Evolutionary conservation across 139 green algal genomes (phyloP), one percentile per base, ranked within the genome.

Genomic region (Tetradesmus lagerheimii): DNA sequence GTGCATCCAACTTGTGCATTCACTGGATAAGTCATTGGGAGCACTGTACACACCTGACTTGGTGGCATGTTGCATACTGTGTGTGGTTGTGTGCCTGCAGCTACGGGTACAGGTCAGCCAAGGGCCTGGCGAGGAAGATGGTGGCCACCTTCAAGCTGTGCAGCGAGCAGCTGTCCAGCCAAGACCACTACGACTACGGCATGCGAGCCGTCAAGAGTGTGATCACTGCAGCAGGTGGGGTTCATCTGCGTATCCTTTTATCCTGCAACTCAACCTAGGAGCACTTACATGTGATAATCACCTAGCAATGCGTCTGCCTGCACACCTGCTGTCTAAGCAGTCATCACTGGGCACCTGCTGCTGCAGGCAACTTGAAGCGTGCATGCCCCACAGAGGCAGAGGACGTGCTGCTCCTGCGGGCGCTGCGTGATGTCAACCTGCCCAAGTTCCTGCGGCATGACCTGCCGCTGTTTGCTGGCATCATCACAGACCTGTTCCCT

Each of bases 121-220:
- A 92, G 86, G 87, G 90, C 16, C 93, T 97, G 64, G 94, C 96
- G 25, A 88, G 93, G 71, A 98, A 98, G 92, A 98, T 98, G 95
- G 96, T 98, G 77, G 94, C 96, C 39, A 97, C 96, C 14, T 98
- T 97, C 94, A 96, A 96, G 91, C 95, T 98, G n/a, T 98, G 96
- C 94, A 96, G 93, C 9, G 96, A 98, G 92, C 96, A 98, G 95
- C 94, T 98, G 64, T 96, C 93, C 31, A 92, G 86, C 91, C 91
- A 97, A 87, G 95, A 98, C 83, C 96, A 98, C 92, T 98, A 98
- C 80, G 80, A 80, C 38, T 89, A 88, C 86, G 92, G 96, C 93
- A 98, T 98, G 96, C 93, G 96, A 35, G 96, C 96, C 5, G 96
- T 98, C 29, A 98, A 97, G 92, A 94, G 89, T 18, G 95, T 97